These are phyloP conservation scores for Mrakia hoshinonis DNA, from an alignment of 768 basidiomycete genomes.

Conservation along the genomic window DNA sequence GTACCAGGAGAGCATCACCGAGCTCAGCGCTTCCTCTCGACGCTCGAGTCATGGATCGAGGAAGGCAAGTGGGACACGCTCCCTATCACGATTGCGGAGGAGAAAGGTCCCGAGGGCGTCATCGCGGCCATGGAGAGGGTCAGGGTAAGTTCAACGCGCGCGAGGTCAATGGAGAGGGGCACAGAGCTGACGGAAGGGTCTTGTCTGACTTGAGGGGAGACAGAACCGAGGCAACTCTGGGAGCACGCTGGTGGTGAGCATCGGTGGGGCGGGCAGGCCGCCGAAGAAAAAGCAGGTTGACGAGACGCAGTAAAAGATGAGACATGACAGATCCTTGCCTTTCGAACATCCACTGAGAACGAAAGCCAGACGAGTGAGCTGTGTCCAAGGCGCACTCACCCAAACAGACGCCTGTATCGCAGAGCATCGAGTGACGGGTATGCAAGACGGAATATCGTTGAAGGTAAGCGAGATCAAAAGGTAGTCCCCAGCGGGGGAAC, in stretches of 20 bases:
- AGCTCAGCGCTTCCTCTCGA: background rate
- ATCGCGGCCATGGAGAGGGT: background rate
- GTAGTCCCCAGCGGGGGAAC: no score
- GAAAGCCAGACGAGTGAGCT: no score
- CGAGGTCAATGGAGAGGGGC: background rate
- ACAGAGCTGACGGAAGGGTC: background rate
- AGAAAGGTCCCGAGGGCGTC: background rate
- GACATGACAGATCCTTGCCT: background rate
- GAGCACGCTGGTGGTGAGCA: background rate
- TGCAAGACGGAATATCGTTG: no score
- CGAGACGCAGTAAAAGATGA: background rate
- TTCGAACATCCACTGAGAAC: background rate
- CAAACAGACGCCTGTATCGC: no score
- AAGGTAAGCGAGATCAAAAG: no score
- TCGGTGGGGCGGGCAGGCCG: no score
- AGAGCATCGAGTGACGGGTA: no score
- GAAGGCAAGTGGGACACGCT: background rate
- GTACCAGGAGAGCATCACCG: background rate
- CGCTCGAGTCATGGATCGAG: background rate
- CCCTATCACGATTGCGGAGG: background rate
- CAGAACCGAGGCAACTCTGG: background rate
- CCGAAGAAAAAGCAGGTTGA: background rate
- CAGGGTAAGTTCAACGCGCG: background rate
- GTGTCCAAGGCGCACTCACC: no score
- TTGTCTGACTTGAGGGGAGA: background rate